Evolutionary conservation across 139 green algal genomes (phyloP).

Genomic region (Chlorella sp.): DNA sequence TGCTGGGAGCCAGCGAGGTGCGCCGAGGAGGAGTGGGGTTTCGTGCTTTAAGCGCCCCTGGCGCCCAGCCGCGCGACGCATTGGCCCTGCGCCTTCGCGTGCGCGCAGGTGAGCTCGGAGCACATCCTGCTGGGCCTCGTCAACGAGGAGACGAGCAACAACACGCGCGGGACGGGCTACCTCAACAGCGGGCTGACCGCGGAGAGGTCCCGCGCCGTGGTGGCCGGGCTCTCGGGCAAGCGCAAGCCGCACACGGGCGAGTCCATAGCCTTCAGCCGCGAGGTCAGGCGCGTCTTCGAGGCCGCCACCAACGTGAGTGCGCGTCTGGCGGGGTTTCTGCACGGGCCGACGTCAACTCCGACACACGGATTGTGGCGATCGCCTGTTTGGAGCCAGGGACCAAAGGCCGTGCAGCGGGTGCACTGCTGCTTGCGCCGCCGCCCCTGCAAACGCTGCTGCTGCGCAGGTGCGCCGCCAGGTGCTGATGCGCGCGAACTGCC

Average conservation of each 20-base stretch:
- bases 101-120: not conserved
- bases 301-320: not conserved
- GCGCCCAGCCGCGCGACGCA: no score
- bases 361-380: no score
- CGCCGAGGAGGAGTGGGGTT: no score
- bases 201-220: not conserved
- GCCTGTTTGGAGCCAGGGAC: no score
- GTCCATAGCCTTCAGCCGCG: not conserved
- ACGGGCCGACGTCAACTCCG: no score
- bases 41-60: no score
- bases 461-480: not conserved
- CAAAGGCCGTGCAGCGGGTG: no score
- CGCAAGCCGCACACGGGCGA: not conserved
- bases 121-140: not conserved
- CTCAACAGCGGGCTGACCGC: not conserved
- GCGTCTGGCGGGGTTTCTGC: no score
- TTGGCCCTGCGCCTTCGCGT: no score
- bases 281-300: not conserved
- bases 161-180: no score
- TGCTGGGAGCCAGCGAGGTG: slow-evolving; percentile 52
- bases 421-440: not conserved
- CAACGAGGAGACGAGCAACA: not conserved
- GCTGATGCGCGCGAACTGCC: not conserved
- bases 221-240: not conserved
- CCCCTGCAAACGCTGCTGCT: not conserved